A percentile compares a stretch with the other conserved stretches of the same genome.
phyloP scores from a whole-genome alignment of 305 asterid genomes.

The Plantago lanceolata region DNA sequence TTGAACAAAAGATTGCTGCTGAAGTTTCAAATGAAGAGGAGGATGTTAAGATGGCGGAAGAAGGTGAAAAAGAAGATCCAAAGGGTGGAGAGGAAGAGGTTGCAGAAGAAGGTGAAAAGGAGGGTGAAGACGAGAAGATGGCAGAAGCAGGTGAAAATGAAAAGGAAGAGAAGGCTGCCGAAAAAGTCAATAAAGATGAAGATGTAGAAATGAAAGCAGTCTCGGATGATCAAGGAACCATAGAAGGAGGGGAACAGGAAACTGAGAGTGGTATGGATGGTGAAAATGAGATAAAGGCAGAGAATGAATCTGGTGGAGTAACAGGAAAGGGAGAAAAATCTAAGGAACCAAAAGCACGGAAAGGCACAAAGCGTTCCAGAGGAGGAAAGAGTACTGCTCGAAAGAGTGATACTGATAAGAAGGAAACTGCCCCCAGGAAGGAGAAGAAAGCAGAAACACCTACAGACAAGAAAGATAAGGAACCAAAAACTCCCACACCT shows the following conservation, averaged over 20 bases:
- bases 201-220: neutral
- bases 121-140: conserved; percentile 10
- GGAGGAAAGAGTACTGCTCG: conserved; percentile 32
- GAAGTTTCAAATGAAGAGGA: neutral
- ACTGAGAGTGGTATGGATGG: conserved; percentile 25
- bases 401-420: conserved; percentile 31
- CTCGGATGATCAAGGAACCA: conserved; percentile 21
- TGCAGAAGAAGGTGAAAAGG: conserved; percentile 16
- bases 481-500: too few relatives aligned
- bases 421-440: too few relatives aligned
- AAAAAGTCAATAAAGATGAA: conserved; percentile 9
- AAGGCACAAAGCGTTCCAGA: conserved; percentile 42
- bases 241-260: conserved; percentile 24
- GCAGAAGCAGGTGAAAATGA: conserved; percentile 19
- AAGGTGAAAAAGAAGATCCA: neutral
- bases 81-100: conserved; percentile 12
- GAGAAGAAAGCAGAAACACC: too few relatives aligned
- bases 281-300: conserved; percentile 25
- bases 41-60: conserved; percentile 9
- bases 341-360: conserved; percentile 30
- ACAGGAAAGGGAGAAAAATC: conserved; percentile 34
- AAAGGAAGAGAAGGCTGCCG: conserved; percentile 16
- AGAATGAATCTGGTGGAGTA: conserved; percentile 24
- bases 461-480: too few relatives aligned
- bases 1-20: neutral